phyloP scores from a whole-genome alignment of 1,284 basidiomycete species.

The Amylostereum areolatum region DNA sequence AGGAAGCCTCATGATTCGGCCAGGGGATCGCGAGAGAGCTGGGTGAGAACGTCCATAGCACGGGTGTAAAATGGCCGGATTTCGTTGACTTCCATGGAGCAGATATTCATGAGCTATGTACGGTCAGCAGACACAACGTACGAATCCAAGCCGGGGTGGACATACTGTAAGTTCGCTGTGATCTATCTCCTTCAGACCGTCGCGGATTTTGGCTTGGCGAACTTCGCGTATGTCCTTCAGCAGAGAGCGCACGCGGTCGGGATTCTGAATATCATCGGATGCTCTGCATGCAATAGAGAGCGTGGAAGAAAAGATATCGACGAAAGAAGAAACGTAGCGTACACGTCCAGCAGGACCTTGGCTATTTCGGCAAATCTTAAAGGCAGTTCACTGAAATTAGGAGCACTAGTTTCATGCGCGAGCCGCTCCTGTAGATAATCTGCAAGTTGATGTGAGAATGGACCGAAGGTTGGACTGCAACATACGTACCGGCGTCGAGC shows the following conservation, averaged over 20 bases:
- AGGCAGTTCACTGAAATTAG: slow-evolving; percentile 72
- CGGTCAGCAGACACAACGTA: neutral
- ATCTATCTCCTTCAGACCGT: slow-evolving; percentile 71
- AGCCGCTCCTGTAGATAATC: slow-evolving; percentile 76
- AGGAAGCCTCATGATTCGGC: slow-evolving; percentile 2
- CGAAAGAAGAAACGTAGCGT: slow-evolving; percentile 21
- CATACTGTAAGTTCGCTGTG: slow-evolving; percentile 76
- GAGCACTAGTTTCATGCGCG: slow-evolving; percentile 62
- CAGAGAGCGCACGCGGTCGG: slow-evolving; percentile 77
- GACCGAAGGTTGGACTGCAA: slow-evolving; percentile 2
- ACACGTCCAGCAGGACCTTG: slow-evolving; percentile 89
- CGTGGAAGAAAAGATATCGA: neutral
- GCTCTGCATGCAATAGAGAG: slow-evolving; percentile 48
- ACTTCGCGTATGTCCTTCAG: slow-evolving; percentile 94
- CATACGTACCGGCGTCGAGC: slow-evolving; percentile 69
- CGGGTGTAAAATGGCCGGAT: slow-evolving; percentile 85
- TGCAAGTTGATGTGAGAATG: slow-evolving; percentile 20
- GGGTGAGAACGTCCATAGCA: slow-evolving; percentile 68
- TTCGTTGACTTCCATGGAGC: slow-evolving; percentile 89
- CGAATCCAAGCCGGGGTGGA: neutral
- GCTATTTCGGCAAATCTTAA: slow-evolving; percentile 87
- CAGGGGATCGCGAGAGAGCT: slow-evolving; percentile 31
- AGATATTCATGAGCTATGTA: slow-evolving; percentile 75
- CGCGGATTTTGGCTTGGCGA: slow-evolving; percentile 87
- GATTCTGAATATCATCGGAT: slow-evolving; percentile 80